phyloP scores from a whole-genome alignment of 306 rosid species.

The Quercus aquifolioides region DNA sequence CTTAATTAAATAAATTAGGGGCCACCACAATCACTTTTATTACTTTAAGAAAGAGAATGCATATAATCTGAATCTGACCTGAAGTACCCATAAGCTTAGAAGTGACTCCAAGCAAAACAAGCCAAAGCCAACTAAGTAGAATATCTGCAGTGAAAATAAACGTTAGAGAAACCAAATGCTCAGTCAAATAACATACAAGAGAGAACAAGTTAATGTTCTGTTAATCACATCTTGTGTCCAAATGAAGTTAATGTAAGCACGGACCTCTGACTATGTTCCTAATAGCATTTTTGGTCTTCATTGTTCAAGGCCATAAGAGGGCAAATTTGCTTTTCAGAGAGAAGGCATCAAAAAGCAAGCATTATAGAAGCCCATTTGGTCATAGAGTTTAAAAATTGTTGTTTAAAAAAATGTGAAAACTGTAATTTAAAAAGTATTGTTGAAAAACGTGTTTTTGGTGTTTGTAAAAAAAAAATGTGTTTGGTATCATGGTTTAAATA shows the following conservation, averaged over 20 bases:
- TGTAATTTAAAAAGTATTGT: no score
- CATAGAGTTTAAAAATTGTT: no score
- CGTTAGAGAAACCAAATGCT: conserved; percentile 7
- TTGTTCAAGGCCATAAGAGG: neutral
- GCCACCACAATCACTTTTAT: neutral
- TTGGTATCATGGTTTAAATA: no score
- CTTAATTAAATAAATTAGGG: neutral
- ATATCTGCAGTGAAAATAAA: conserved; percentile 51
- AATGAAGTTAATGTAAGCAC: conserved; percentile 1
- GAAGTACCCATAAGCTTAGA: conserved; percentile 37
- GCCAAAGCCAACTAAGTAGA: conserved; percentile 87
- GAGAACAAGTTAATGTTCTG: neutral
- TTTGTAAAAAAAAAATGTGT: no score
- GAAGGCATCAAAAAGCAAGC: neutral
- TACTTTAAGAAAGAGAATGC: neutral
- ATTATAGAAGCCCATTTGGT: neutral
- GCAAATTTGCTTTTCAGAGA: neutral
- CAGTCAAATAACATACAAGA: conserved; percentile 6
- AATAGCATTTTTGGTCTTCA: neutral
- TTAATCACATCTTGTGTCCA: neutral
- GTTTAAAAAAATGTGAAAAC: no score
- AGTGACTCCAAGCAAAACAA: conserved; percentile 95
- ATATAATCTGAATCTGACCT: neutral
- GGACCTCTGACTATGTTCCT: neutral
- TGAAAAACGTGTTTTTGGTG: no score